Evolutionary conservation across 2,329 filamentous ascomycete species (phyloP).

Genomic region (Tolypocladium ophioglossoides): DNA sequence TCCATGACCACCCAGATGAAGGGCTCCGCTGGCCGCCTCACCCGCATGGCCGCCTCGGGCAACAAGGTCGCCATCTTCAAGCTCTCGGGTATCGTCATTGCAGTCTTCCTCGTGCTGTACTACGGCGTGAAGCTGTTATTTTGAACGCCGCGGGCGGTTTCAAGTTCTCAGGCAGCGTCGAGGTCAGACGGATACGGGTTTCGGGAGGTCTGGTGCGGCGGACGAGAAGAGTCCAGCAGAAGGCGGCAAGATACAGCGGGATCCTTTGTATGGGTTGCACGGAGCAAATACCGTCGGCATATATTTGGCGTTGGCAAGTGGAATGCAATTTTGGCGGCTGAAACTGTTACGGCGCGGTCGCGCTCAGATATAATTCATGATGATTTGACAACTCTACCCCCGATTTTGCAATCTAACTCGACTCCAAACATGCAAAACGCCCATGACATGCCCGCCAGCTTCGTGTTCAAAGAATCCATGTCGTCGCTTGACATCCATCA

Average conservation of each 20-base stretch:
- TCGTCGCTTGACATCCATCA: neutral
- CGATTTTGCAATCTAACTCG: constrained; percentile 17
- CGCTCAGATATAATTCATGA: neutral
- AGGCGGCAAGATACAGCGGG: neutral
- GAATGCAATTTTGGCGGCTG: neutral
- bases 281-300: constrained; percentile 8
- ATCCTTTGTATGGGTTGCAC: neutral
- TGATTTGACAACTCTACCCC: constrained; percentile 1
- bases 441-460: constrained; percentile 17
- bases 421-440: constrained; percentile 23
- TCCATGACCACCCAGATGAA: constrained; percentile 74
- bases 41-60: constrained; percentile 81
- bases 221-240: neutral
- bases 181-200: neutral
- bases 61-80: constrained; percentile 90
- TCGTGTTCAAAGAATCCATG: constrained; percentile 12
- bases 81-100: constrained; percentile 73
- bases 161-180: neutral
- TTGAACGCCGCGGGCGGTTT: constrained; percentile 16
- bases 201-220: neutral
- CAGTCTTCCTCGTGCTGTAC: constrained; percentile 61
- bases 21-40: constrained; percentile 71
- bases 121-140: constrained; percentile 58
- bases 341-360: neutral
- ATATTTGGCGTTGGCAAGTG: constrained; percentile 3